Evolutionary conservation across 257 asterid genomes (phyloP), one percentile per base, ranked within the genome.

Genomic region (Penstemon eatonii): DNA sequence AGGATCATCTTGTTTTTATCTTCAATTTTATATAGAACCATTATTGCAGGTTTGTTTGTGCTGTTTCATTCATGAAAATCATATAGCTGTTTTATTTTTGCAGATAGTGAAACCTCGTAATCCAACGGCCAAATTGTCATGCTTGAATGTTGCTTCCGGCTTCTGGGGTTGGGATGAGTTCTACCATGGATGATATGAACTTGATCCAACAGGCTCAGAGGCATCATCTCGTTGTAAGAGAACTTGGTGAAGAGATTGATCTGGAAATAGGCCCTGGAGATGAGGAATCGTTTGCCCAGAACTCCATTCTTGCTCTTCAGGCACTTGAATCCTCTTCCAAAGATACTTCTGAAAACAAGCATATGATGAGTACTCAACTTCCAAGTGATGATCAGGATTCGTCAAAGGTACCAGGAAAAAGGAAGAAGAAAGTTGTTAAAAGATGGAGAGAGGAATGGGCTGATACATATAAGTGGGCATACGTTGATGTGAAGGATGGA

Each of bases 401-500:
- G 76, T 78, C 91, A 11, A 94, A 80, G 78, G 64, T 76, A 36
- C 99, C 90, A 5, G 90, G 82, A 52, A 94, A 94, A 79, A 84
- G 95, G 83, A 94, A 94, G 82, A 94, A 94, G 81, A 94, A 94
- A 82, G 99, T 94, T 9, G 95, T 94, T 49, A 94, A 94, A 81
- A 81, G 99, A 79, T 94, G 99, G 99, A 86, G 99, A 77, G 99
- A 94, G 79, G 99, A 94, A 78, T 94, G 99, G 99, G 99, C 99
- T 55, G 99, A 94, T 78, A 94, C 99, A 3, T 94, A 94, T 81
- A 94, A 94, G 78, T 94, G 99, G 99, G 99, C 99, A 33, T 94
- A 89, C 65, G 97, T 91, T 76, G 96, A 94, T 78, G 79, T 91
- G 63, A 91, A 86, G 78, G 99, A 94, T 68, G 97, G 95, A 64